Evolutionary conservation across 2,329 filamentous ascomycete genomes (phyloP).

Genomic region (Calonectria crousiana): DNA sequence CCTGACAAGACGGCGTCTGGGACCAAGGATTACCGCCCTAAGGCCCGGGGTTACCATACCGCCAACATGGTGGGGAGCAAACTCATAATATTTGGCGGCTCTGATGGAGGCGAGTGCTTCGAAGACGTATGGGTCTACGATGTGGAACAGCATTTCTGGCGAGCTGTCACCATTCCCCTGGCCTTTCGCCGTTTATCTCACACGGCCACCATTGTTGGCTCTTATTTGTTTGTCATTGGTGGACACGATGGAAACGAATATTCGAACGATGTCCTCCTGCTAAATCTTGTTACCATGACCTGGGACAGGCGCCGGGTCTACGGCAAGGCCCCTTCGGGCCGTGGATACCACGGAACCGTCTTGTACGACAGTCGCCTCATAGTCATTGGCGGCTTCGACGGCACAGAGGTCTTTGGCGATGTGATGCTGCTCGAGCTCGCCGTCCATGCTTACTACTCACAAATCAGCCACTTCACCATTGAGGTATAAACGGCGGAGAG

Average conservation of each 20-base stretch:
- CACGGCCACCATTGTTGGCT: constrained; percentile 77
- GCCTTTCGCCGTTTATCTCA: constrained; percentile 76
- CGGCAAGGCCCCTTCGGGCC: constrained; percentile 70
- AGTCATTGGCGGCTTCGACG: constrained; percentile 76
- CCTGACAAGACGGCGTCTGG: constrained; percentile 52
- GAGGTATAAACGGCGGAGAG: constrained; percentile 62
- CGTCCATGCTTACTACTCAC: constrained; percentile 78
- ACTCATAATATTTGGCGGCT: constrained; percentile 78
- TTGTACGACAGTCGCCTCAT: constrained; percentile 75
- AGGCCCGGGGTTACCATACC: constrained; percentile 77
- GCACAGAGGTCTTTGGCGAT: constrained; percentile 75
- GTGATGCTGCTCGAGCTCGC: constrained; percentile 76
- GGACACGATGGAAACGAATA: constrained; percentile 79
- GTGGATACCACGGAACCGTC: constrained; percentile 76
- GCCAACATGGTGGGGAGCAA: constrained; percentile 80
- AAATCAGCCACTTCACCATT: constrained; percentile 79
- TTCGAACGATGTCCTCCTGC: constrained; percentile 74
- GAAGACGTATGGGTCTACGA: constrained; percentile 81
- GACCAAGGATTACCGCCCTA: constrained; percentile 62
- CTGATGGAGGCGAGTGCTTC: constrained; percentile 79
- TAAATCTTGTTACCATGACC: constrained; percentile 80
- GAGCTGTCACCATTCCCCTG: constrained; percentile 67
- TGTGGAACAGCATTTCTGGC: constrained; percentile 72
- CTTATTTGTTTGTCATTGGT: constrained; percentile 77
- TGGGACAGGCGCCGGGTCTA: constrained; percentile 77